Evolutionary conservation across 2,329 filamentous ascomycete genomes (phyloP).

Genomic region (Scedosporium apiospermum): DNA sequence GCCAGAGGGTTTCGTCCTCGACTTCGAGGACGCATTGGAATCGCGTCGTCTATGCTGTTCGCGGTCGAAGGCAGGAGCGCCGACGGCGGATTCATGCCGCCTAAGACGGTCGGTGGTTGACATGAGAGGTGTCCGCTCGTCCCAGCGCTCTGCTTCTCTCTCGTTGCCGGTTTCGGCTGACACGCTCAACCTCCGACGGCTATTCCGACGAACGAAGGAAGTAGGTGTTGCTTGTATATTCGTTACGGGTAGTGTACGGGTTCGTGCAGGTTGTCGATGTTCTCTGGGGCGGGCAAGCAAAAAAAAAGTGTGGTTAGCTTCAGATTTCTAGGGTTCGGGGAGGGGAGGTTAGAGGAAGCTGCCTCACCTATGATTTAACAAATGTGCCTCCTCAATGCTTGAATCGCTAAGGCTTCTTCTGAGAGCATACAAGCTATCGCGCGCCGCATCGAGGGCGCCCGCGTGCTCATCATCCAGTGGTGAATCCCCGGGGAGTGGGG

Average conservation of each 20-base stretch:
- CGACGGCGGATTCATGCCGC: slow-evolving; percentile 7
- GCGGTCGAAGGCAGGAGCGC: background rate
- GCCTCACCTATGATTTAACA: slow-evolving; percentile 67
- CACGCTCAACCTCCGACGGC: slow-evolving; percentile 14
- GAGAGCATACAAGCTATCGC: slow-evolving; percentile 39
- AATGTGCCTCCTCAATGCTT: slow-evolving; percentile 74
- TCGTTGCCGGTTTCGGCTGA: slow-evolving; percentile 28
- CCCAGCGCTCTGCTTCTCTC: slow-evolving; percentile 36
- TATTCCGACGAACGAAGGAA: background rate
- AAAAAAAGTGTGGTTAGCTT: background rate
- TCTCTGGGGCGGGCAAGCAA: background rate
- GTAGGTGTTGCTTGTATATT: background rate
- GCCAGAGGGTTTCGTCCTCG: slow-evolving; percentile 30
- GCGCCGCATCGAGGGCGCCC: slow-evolving; percentile 13
- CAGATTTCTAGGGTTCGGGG: background rate
- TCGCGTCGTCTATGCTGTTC: slow-evolving; percentile 19
- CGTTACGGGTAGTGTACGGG: background rate
- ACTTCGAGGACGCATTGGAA: slow-evolving; percentile 45
- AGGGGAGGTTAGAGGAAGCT: background rate
- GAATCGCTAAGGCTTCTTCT: slow-evolving; percentile 62
- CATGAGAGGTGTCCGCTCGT: slow-evolving; percentile 48
- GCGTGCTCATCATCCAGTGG: slow-evolving; percentile 18
- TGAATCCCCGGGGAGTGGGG: slow-evolving; percentile 26
- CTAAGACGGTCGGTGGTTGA: slow-evolving; percentile 29
- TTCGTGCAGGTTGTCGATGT: background rate